These are phyloP conservation scores for Mesembryanthemum crystallinum DNA, from an alignment of 148 eudicot species.

Conservation along the genomic window DNA sequence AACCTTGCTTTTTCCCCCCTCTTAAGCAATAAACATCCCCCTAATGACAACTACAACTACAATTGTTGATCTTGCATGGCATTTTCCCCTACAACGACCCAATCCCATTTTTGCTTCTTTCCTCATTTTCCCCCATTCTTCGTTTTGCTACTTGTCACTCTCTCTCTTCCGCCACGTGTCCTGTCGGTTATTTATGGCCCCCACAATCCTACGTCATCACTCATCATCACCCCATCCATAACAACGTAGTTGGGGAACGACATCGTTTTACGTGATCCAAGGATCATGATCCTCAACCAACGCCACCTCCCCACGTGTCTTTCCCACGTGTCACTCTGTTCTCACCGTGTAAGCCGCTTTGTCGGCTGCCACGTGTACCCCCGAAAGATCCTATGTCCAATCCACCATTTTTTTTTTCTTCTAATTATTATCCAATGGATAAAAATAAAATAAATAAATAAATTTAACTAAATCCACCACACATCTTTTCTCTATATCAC, in stretches of 20 bases:
- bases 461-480: not conserved
- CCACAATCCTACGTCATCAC: too few species aligned
- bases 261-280: slow-evolving; percentile 29
- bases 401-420: not conserved
- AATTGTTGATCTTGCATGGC: too few species aligned
- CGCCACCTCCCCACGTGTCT: slow-evolving; percentile 29
- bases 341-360: slow-evolving; percentile 12
- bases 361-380: slow-evolving; percentile 29
- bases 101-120: not conserved
- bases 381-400: slow-evolving; percentile 5
- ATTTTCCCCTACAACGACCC: too few species aligned
- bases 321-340: slow-evolving; percentile 15
- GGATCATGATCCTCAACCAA: slow-evolving; percentile 17
- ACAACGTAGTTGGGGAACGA: slow-evolving; percentile 15
- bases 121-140: not conserved
- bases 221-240: slow-evolving; percentile 15
- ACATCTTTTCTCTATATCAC: not conserved
- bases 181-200: slow-evolving; percentile 19
- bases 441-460: not conserved
- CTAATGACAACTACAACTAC: too few species aligned
- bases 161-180: slow-evolving; percentile 17
- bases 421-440: not conserved
- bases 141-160: slow-evolving; percentile 5
- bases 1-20: not conserved
- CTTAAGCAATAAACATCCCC: not conserved